Base-by-base conservation (phyloP, 2,329 filamentous ascomycete genomes). In the Zarea fungicola region DNA sequence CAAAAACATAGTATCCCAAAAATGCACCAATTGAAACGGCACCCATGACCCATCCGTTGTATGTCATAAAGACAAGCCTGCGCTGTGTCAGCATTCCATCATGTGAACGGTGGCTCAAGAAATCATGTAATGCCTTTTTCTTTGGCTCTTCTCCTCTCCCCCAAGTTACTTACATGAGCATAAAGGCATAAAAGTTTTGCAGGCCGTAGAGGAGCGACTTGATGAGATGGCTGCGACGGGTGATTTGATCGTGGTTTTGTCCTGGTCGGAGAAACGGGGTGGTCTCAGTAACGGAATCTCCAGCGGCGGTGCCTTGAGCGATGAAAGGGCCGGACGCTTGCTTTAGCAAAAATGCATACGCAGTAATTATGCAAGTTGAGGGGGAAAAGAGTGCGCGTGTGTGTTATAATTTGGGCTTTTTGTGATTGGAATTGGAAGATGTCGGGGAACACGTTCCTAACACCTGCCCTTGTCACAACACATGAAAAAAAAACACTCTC, bases 31-130 rank as follows among this genome's bases (percentile, higher is more conserved):
- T 73, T 1, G 87, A 87, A 14, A 97, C 91, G 3, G 92, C 81
- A 56, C 95, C 69, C 93, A 99, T 99, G 58, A 99, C 84, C 84
- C 88, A 95, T 49, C 93, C 93, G 62, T 99, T 99, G 72, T 99
- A 99, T n/a, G 93, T 99, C 93, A 99, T 99, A 70, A 99, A 99
- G 19, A 99, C 72, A 53, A 99, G 76, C 93, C 92, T 97, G 52
- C n/a, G 6, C 7, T 10, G 6, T 13, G 21, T 48, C 21, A 48
- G 6, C 21, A 29, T n/a, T 28, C 6, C 6, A n/a, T n/a, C n/a
- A n/a, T n/a, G n/a, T n/a, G n/a, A n/a, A n/a, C n/a, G n/a, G n/a
- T n/a, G n/a, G n/a, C 7, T 7, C 26, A 13, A 7, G 26, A 13
- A 29, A 29, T 7, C 4, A 25, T 50, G 55, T 39, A 55, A 44